Percentiles rank a stretch among this genome's conserved stretches.
These are phyloP conservation scores for Geosmithia putterillii DNA, from an alignment of 2,329 filamentous ascomycete species.

Conservation along the genomic window DNA sequence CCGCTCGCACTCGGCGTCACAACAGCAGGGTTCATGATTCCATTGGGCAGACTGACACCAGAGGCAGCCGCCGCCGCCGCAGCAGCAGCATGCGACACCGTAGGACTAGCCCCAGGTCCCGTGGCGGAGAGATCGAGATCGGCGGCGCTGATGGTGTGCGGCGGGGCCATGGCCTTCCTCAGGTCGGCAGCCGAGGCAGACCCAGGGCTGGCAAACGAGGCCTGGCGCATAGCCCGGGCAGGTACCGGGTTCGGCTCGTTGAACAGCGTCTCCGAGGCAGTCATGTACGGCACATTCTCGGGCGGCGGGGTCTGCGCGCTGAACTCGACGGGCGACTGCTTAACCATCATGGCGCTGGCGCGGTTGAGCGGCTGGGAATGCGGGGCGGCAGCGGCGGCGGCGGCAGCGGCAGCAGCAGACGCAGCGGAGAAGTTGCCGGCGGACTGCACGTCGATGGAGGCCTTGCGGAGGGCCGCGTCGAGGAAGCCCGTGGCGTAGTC, in stretches of 20 bases:
- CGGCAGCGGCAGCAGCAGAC: no score
- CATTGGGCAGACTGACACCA: background rate
- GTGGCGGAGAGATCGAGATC: slow-evolving; percentile 19
- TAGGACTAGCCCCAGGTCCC: background rate
- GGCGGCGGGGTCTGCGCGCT: slow-evolving; percentile 39
- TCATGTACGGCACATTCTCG: slow-evolving; percentile 32
- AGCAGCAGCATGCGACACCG: background rate
- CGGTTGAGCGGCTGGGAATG: slow-evolving; percentile 19
- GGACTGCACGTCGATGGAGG: slow-evolving; percentile 56
- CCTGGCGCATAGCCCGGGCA: background rate
- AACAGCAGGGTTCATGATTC: no score
- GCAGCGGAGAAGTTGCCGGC: no score
- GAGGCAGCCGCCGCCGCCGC: background rate
- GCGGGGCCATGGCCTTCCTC: slow-evolving; percentile 17
- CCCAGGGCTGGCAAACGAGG: slow-evolving; percentile 1
- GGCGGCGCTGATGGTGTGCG: slow-evolving; percentile 23
- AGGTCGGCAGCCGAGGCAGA: background rate
- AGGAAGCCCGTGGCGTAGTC: slow-evolving; percentile 92
- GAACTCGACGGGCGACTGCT: slow-evolving; percentile 22
- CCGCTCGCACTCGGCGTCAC: slow-evolving; percentile 33
- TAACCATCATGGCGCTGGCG: slow-evolving; percentile 20
- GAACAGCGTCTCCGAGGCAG: slow-evolving; percentile 25
- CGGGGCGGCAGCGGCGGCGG: no score
- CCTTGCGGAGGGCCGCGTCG: slow-evolving; percentile 83
- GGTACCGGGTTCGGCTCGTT: slow-evolving; percentile 12